Evolutionary conservation across 2,329 filamentous ascomycete species (phyloP), one percentile per base, ranked within the genome.

Genomic region (Arthrocladium fulminans): DNA sequence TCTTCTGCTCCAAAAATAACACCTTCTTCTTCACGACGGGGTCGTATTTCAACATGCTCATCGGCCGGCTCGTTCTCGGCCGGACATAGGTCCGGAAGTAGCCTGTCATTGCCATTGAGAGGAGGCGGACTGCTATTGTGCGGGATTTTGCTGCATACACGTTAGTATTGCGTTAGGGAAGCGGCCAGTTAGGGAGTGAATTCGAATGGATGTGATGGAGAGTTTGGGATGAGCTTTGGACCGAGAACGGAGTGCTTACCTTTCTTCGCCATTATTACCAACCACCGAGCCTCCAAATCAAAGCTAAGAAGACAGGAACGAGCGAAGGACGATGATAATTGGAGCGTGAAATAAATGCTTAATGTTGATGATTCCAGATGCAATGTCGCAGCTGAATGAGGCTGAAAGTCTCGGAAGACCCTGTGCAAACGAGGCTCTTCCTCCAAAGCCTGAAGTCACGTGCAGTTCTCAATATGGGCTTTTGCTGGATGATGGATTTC

Each of bases 11-110:
- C 49, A 97, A 78, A 70, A 98, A 98, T 24, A 98, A 76, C 25
- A 98, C 92, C 72, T 95, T 86, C 74, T 90, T 88, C 67, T 88
- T 86, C 48, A 98, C 92, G 56, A 98, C 89, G 35, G 92, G 92
- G 65, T 98, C 92, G 70, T 98, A 98, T 75, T 98, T 98, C 60
- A 98, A 74, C 88, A 98, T 92, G 73, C 88, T 94, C 70, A 98
- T 79, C 49, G 94, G 89, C 38, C 84, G 76, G 54, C 88, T 77
- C 24, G 79, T 77, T 59, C 92, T 83, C 10, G 88, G 89, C 51
- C 94, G 83, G 59, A 84, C 77, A 68, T 94, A 81, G 47, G 88
- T 94, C 69, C 90, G 89, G 76, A 90, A 98, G 77, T 88, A 98
- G 63, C 92, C 92, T 22, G 92, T 98, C 84, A 95, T 84, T 66